Conservation (phyloP, 371 early-diverging fungal genomes). For the Mucor indicus region DNA sequence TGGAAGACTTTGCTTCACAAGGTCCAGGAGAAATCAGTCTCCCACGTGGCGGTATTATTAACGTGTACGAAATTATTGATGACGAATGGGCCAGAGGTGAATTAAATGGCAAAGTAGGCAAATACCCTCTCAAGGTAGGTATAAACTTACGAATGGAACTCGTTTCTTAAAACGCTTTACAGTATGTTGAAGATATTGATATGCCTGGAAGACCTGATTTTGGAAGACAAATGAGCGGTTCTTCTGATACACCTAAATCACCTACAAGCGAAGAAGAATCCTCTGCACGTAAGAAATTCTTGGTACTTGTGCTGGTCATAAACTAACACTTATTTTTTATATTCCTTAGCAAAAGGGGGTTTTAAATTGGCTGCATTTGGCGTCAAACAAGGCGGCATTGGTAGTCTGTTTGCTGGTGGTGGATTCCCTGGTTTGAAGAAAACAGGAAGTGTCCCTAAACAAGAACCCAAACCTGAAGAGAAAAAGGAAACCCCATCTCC, state of each 20-base stretch:
- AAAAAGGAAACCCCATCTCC: neutral
- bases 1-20: slow-evolving; percentile 69
- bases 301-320: neutral
- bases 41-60: slow-evolving; percentile 64
- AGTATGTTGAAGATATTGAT: slow-evolving; percentile 39
- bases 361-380: slow-evolving; percentile 75
- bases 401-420: slow-evolving; percentile 74
- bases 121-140: slow-evolving; percentile 65
- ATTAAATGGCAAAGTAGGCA: slow-evolving; percentile 64
- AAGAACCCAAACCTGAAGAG: neutral
- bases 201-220: slow-evolving; percentile 48
- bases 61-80: slow-evolving; percentile 58
- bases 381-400: slow-evolving; percentile 84
- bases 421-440: slow-evolving; percentile 35
- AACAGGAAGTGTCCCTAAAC: slow-evolving; percentile 7
- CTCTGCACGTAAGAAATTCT: slow-evolving; percentile 13
- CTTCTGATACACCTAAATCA: neutral
- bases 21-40: slow-evolving; percentile 66
- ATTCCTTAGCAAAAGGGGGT: slow-evolving; percentile 20
- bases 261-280: slow-evolving; percentile 22
- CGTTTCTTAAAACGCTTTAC: no score
- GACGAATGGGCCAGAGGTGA: slow-evolving; percentile 73
- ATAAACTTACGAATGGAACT: neutral
- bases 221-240: slow-evolving; percentile 14
- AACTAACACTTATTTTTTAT: neutral